Conservation (phyloP, 169 alveolate species). For the Plasmodium yoelii region DNA sequence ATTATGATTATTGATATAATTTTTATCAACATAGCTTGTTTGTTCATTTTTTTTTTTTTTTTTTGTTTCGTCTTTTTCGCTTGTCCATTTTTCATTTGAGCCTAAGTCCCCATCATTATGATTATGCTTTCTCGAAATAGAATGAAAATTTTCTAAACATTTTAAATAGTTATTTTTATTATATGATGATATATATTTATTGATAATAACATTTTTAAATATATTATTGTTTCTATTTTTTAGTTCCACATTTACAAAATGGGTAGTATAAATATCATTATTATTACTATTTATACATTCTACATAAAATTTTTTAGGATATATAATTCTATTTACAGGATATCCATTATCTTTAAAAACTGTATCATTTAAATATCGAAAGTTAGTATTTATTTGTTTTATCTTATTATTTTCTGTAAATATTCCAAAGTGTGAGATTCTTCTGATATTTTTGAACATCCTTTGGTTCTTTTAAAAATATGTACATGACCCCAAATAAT, state of each 20-base stretch:
- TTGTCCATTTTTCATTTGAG: not conserved
- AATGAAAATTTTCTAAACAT: slow-evolving; percentile 3
- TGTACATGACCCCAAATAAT: too few relatives aligned
- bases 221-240: slow-evolving; percentile 1
- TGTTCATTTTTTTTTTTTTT: not conserved
- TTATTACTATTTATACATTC: not conserved
- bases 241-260: too few relatives aligned
- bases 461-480: slow-evolving; percentile 1
- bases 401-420: slow-evolving; percentile 20
- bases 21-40: not conserved
- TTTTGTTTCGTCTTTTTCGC: not conserved
- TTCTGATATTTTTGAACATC: slow-evolving; percentile 5
- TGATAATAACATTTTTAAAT: not conserved
- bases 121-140: slow-evolving; percentile 2
- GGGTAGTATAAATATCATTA: not conserved
- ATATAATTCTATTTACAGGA: not conserved
- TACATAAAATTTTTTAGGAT: slow-evolving; percentile 9
- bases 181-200: not conserved
- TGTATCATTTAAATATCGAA: not conserved
- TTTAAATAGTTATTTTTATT: slow-evolving; percentile 7
- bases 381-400: not conserved
- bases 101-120: not conserved
- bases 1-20: not conserved
- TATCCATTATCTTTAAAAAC: slow-evolving; percentile 1
- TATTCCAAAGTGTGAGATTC: not conserved